Evolutionary conservation across 2,329 filamentous ascomycete species (phyloP), one percentile per base, ranked within the genome.

Genomic region (Coniella lustricola): DNA sequence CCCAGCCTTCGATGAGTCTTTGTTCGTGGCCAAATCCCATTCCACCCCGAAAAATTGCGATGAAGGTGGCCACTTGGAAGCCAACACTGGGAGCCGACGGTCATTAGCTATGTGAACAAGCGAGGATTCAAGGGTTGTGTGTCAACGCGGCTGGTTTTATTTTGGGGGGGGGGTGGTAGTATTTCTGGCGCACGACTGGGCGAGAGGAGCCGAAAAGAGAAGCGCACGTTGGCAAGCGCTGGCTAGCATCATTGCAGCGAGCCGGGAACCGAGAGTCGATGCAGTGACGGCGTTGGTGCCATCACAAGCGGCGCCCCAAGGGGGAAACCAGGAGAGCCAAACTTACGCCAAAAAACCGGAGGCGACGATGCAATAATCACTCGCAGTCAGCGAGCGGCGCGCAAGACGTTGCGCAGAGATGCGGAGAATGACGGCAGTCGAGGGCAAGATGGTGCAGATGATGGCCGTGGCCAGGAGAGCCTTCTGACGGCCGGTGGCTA

Each of bases 371-470:
- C 44, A 47, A 38, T 50, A 50, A 18, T 50, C 48, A 20, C 44
- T 50, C 4, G 36, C 17, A 13, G 17, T 43, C 16, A 46, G n/a
- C 7, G 22, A 13, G 7, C 48, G 44, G 20, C 21, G 39, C 10
- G 39, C 35, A 10, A 47, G 40, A 34, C 48, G 44, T n/a, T 46
- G 44, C 14, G 48, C 39, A 32, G 34, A 12, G 16, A 48, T 25
- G 7, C 48, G 48, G 16, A 47, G 44, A 16, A 36, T 3, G 3
- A 50, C 33, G 17, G 48, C 39, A 18, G 18, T 17, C 12, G 38
- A 12, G 5, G 48, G 44, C 4, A 47, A 16, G 12, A 50, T 17
- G 39, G 31, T 47, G 39, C 22, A 41, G 13, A 50, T 25, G 12
- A 46, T 42, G 32, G 48, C 20, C 7, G 22, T 12, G 25, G 43